Evolutionary conservation across 1,139 yeast species (phyloP).

Genomic region (Saccharomyces hybrid): DNA sequence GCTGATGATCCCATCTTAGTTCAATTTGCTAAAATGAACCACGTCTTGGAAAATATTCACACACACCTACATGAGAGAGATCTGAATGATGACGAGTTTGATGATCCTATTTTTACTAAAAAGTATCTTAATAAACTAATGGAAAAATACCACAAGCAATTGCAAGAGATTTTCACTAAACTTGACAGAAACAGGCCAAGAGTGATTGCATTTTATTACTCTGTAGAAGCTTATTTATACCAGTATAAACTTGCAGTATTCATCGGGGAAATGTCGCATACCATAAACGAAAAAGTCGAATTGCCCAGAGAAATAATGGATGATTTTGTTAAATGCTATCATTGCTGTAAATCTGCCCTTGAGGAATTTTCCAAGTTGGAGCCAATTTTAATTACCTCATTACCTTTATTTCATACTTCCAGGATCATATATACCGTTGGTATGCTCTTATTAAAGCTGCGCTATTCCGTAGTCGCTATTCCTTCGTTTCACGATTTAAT

Average conservation of each 20-base stretch:
- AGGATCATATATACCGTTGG: slow-evolving; percentile 65
- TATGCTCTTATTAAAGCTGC: slow-evolving; percentile 47
- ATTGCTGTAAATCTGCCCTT: slow-evolving; percentile 48
- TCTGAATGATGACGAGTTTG: slow-evolving; percentile 24
- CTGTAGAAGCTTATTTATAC: slow-evolving; percentile 69
- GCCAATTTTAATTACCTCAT: slow-evolving; percentile 41
- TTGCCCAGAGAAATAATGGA: slow-evolving; percentile 32
- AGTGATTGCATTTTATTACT: slow-evolving; percentile 46
- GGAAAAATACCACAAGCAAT: slow-evolving; percentile 14
- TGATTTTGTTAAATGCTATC: slow-evolving; percentile 46
- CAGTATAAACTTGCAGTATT: slow-evolving; percentile 34
- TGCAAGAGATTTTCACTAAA: slow-evolving; percentile 17
- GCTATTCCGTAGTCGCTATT: slow-evolving; percentile 49
- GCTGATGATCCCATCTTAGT: slow-evolving; percentile 42
- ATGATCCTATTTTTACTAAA: slow-evolving; percentile 16
- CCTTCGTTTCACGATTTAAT: slow-evolving; percentile 43
- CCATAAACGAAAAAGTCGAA: slow-evolving; percentile 5
- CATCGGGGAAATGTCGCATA: slow-evolving; percentile 10
- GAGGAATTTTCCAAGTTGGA: slow-evolving; percentile 42
- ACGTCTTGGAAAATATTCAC: slow-evolving; percentile 58
- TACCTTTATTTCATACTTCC: slow-evolving; percentile 58
- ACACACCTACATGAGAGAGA: slow-evolving; percentile 34
- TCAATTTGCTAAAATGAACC: slow-evolving; percentile 51
- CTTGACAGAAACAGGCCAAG: slow-evolving; percentile 39
- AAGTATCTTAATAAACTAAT: slow-evolving; percentile 12